phyloP scores from a whole-genome alignment of 2,329 filamentous ascomycete species.

The Phaeophleospora eucalypticola region DNA sequence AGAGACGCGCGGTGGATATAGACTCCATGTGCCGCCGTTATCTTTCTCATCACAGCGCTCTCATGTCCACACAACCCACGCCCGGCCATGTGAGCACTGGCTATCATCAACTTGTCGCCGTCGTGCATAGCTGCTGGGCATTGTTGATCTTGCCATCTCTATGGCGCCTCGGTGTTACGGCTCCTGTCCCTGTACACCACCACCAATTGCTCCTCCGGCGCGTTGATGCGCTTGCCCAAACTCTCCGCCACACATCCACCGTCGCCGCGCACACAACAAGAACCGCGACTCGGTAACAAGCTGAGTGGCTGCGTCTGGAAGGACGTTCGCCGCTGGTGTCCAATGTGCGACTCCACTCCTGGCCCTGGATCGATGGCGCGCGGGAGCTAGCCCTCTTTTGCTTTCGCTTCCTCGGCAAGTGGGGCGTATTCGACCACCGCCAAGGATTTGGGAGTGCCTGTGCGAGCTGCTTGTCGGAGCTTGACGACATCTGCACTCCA shows the following conservation, averaged over 20 bases:
- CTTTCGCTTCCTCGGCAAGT: slow-evolving; percentile 8
- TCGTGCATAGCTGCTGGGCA: no score
- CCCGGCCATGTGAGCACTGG: no score
- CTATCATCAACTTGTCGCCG: no score
- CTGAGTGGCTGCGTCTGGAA: background rate
- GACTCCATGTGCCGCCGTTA: background rate
- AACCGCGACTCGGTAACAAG: no score
- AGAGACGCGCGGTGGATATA: background rate
- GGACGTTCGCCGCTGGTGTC: background rate
- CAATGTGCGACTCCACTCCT: background rate
- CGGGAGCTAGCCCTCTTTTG: slow-evolving; percentile 12
- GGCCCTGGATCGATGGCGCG: background rate
- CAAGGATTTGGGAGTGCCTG: background rate
- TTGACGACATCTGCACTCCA: slow-evolving; percentile 11
- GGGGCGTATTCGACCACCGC: background rate
- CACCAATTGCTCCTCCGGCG: background rate
- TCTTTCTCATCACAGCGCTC: background rate
- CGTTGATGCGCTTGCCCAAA: background rate
- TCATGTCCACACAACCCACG: background rate
- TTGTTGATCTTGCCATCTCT: no score
- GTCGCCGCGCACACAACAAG: background rate
- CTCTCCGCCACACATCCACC: background rate
- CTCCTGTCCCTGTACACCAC: no score
- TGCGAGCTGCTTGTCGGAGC: slow-evolving; percentile 8
- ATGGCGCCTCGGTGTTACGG: no score